Evolutionary conservation across 371 early-diverging fungal genomes (phyloP).

Genomic region (Nematocida sp.): DNA sequence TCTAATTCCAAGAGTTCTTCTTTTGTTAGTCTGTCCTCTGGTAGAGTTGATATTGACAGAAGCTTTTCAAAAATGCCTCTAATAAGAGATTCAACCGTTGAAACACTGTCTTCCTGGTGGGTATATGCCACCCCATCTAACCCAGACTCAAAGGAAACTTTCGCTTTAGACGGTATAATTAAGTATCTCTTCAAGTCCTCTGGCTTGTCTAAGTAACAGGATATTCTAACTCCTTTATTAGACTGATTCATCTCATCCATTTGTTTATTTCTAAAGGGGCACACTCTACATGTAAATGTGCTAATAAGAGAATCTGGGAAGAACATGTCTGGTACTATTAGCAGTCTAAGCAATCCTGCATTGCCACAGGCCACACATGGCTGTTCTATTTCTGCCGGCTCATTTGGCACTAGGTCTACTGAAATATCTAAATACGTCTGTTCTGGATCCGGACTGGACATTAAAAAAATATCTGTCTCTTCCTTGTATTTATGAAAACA

Average conservation of each 20-base stretch:
- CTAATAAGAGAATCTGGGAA: slow-evolving; percentile 47
- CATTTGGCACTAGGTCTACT: slow-evolving; percentile 35
- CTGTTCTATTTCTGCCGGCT: slow-evolving; percentile 34
- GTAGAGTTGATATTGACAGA: slow-evolving; percentile 18
- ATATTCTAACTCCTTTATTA: slow-evolving; percentile 29
- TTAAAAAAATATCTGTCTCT: slow-evolving; percentile 21
- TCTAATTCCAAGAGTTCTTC: slow-evolving; percentile 37
- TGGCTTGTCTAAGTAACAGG: slow-evolving; percentile 17
- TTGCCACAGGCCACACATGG: slow-evolving; percentile 39
- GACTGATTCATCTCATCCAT: slow-evolving; percentile 47
- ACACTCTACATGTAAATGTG: slow-evolving; percentile 17
- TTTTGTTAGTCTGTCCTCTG: slow-evolving; percentile 39
- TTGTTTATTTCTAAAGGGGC: slow-evolving; percentile 53
- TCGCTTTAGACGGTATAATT: slow-evolving; percentile 21
- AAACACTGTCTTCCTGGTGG: slow-evolving; percentile 42
- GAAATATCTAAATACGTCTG: not conserved
- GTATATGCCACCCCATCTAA: slow-evolving; percentile 28
- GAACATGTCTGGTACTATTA: slow-evolving; percentile 46
- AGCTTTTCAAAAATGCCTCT: slow-evolving; percentile 40
- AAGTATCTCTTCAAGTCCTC: slow-evolving; percentile 52
- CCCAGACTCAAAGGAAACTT: slow-evolving; percentile 30
- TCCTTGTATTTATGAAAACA: slow-evolving; percentile 54
- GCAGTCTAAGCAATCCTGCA: slow-evolving; percentile 24
- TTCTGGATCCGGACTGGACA: slow-evolving; percentile 17
- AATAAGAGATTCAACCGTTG: slow-evolving; percentile 38